phyloP scores from a whole-genome alignment of 345 rosid genomes.

The Eucalyptus guilfoylei region DNA sequence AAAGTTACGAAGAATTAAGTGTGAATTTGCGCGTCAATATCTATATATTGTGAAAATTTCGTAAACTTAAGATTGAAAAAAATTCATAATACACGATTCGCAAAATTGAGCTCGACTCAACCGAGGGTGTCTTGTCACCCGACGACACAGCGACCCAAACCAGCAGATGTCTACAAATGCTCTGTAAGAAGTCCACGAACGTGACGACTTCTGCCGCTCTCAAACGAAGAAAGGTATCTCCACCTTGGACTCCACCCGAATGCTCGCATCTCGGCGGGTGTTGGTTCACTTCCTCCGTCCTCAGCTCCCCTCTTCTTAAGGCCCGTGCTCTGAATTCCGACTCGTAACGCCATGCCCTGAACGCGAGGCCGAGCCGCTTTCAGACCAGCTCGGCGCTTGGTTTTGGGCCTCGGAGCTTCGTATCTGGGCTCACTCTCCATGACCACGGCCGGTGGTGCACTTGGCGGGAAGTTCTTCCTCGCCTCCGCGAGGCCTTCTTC shows the following conservation, averaged over 20 bases:
- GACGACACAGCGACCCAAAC: neutral
- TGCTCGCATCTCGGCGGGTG: conserved; percentile 4
- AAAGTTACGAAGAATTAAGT: too few relatives aligned
- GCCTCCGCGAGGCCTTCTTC: conserved; percentile 63
- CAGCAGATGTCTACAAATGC: neutral
- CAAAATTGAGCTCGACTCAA: neutral
- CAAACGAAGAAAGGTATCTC: neutral
- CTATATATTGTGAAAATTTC: neutral
- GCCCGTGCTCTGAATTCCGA: neutral
- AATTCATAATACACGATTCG: fast-evolving
- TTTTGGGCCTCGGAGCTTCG: conserved; percentile 17
- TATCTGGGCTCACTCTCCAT: conserved; percentile 20
- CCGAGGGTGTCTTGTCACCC: neutral
- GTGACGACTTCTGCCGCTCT: neutral
- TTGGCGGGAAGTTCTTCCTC: conserved; percentile 33
- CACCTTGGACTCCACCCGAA: conserved; percentile 8
- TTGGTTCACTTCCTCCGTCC: neutral
- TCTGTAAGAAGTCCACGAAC: neutral
- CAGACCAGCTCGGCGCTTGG: conserved; percentile 28
- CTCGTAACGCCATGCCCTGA: neutral
- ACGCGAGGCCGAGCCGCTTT: neutral
- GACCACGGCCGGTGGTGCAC: conserved; percentile 23
- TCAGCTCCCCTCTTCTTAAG: conserved; percentile 7
- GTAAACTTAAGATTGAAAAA: neutral
- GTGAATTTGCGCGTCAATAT: neutral